Conservation (phyloP, 2,329 filamentous ascomycete species). For the Aspergillus sp. region DNA sequence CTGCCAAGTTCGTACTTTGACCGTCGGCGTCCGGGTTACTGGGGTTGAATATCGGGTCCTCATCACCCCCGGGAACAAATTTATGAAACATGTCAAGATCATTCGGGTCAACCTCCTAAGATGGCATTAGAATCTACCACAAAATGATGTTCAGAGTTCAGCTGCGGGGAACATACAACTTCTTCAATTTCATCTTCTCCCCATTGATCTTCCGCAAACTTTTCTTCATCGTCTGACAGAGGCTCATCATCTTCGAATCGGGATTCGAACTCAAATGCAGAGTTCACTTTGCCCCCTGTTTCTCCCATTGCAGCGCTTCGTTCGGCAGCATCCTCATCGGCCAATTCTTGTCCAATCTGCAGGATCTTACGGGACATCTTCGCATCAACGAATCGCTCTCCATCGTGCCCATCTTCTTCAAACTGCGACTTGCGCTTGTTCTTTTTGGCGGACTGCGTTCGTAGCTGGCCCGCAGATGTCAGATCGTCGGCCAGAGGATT, state of each 20-base stretch:
- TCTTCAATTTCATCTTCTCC: slow-evolving; percentile 64
- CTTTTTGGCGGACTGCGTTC: slow-evolving; percentile 69
- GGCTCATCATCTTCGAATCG: slow-evolving; percentile 58
- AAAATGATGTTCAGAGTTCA: background rate
- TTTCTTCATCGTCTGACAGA: slow-evolving; percentile 48
- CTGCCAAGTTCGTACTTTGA: slow-evolving; percentile 74
- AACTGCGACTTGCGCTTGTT: slow-evolving; percentile 57
- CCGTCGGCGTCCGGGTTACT: slow-evolving; percentile 41
- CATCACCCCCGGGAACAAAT: slow-evolving; percentile 73
- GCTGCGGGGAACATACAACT: slow-evolving; percentile 27
- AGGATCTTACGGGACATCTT: slow-evolving; percentile 86
- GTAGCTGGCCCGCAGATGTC: slow-evolving; percentile 62
- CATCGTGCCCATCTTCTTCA: slow-evolving; percentile 54
- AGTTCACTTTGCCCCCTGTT: slow-evolving; percentile 46
- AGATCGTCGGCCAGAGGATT: slow-evolving; percentile 91
- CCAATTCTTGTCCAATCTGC: slow-evolving; percentile 81
- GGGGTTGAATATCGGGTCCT: slow-evolving; percentile 67
- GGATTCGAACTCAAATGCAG: slow-evolving; percentile 75
- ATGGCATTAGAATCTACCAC: slow-evolving; percentile 8
- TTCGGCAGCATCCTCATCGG: slow-evolving; percentile 69
- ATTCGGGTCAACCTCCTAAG: slow-evolving; percentile 74
- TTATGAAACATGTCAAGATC: slow-evolving; percentile 89
- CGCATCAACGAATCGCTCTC: slow-evolving; percentile 74
- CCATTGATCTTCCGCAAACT: slow-evolving; percentile 60
- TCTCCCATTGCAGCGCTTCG: slow-evolving; percentile 28